A percentile compares a stretch with the other conserved stretches of the same genome.
These are phyloP conservation scores for Fusarium succisae DNA, from an alignment of 2,329 filamentous ascomycete species.

Conservation along the genomic window DNA sequence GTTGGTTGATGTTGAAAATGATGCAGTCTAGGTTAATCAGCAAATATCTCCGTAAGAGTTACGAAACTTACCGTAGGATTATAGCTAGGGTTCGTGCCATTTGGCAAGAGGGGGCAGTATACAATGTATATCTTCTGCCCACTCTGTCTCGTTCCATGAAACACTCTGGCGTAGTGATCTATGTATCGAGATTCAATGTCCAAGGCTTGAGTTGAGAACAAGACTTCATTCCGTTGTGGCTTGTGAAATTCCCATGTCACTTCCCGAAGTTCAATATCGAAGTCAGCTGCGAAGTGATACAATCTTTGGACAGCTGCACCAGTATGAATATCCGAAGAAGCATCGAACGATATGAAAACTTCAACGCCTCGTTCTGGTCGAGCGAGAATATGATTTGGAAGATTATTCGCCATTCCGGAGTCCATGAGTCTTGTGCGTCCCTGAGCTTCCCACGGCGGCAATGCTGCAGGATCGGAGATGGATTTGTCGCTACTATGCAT, in stretches of 20 bases:
- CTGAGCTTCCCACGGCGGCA: conserved; percentile 30
- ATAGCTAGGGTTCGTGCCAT: neutral
- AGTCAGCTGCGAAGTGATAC: conserved; percentile 35
- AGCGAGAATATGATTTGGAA: conserved; percentile 31
- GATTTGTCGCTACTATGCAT: fast-evolving
- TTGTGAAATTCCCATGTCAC: neutral
- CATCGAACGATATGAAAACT: conserved; percentile 32
- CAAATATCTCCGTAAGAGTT: fast-evolving
- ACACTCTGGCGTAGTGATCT: conserved; percentile 24
- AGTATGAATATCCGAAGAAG: conserved; percentile 30
- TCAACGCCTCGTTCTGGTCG: conserved; percentile 27
- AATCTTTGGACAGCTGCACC: conserved; percentile 29
- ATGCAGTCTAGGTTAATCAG: conserved; percentile 5
- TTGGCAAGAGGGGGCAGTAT: conserved; percentile 35
- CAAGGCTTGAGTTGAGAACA: fast-evolving
- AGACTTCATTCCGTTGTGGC: fast-evolving
- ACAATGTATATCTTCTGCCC: conserved; percentile 21
- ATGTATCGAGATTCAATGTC: conserved; percentile 4
- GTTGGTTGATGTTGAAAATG: conserved; percentile 38
- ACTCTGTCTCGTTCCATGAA: conserved; percentile 9
- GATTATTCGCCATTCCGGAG: conserved; percentile 37
- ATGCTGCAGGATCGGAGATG: fast-evolving
- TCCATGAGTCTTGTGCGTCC: conserved; percentile 34
- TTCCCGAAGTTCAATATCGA: conserved; percentile 18
- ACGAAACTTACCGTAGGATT: conserved; percentile 24